Percentiles rank a stretch among this genome's conserved stretches.
These are phyloP conservation scores for Talaromyces ruber DNA, from an alignment of 495 filamentous ascomycete genomes.

Conservation along the genomic window DNA sequence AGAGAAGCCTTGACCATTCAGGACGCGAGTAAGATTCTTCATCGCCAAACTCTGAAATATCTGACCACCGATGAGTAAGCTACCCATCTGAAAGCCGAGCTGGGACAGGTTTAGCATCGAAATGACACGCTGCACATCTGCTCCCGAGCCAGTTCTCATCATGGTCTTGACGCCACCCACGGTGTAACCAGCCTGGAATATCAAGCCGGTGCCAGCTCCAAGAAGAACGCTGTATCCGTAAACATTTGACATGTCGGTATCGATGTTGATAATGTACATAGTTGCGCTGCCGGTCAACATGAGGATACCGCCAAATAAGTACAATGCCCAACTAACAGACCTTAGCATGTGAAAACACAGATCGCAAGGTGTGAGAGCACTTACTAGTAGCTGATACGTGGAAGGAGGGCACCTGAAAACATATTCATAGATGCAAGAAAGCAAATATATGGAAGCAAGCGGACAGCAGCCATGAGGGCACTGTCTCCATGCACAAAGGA, in stretches of 20 bases:
- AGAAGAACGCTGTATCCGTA: conserved; percentile 21
- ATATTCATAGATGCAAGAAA: conserved; percentile 15
- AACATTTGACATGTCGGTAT: conserved; percentile 16
- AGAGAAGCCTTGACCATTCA: neutral
- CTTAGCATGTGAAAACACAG: neutral
- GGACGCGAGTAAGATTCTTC: neutral
- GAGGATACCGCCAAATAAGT: conserved; percentile 40
- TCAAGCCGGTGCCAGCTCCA: conserved; percentile 33
- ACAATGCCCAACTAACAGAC: conserved; percentile 15
- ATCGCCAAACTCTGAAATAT: conserved; percentile 1
- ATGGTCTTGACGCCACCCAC: conserved; percentile 29
- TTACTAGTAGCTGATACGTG: neutral
- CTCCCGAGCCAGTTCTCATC: neutral
- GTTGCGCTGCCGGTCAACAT: conserved; percentile 2
- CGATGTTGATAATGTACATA: conserved; percentile 31
- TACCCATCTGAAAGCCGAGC: neutral
- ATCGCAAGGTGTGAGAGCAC: neutral
- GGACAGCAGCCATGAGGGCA: conserved; percentile 26
- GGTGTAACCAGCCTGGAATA: conserved; percentile 38
- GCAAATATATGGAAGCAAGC: conserved; percentile 22
- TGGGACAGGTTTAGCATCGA: conserved; percentile 3
- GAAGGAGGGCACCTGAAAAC: neutral
- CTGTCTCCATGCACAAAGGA: conserved; percentile 30
- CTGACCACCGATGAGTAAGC: conserved; percentile 3
- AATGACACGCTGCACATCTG: conserved; percentile 2